phyloP scores from a whole-genome alignment of 257 asterid species.

The Eustoma russellianum region DNA sequence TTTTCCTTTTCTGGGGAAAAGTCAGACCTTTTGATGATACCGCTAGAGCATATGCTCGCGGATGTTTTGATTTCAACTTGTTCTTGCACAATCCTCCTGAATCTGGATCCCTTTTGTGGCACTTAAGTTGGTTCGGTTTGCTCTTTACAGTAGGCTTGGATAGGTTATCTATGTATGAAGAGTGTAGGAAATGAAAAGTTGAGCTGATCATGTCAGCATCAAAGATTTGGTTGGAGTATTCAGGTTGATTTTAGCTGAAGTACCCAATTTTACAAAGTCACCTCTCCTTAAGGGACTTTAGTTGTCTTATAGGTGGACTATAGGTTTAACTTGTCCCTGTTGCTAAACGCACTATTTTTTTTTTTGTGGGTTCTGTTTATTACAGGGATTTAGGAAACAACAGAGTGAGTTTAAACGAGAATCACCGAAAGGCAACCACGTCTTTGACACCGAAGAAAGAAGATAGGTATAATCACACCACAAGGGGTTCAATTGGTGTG shows the following conservation, averaged over 20 bases:
- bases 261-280: conserved; percentile 6
- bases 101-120: neutral
- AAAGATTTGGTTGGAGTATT: conserved; percentile 1
- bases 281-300: neutral
- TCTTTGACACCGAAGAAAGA: conserved; percentile 78
- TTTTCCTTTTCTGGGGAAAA: neutral
- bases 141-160: neutral
- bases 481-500: conserved; percentile 63
- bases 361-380: conserved; percentile 2
- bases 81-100: neutral
- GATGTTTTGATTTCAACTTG: neutral
- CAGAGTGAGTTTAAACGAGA: conserved; percentile 42
- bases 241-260: neutral
- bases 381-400: conserved; percentile 57
- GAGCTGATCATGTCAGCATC: neutral
- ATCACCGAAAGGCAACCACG: conserved; percentile 31
- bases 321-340: too few species aligned
- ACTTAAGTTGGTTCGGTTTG: too few species aligned
- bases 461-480: conserved; percentile 60
- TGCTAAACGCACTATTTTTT: neutral
- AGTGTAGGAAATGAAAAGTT: too few species aligned
- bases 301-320: neutral
- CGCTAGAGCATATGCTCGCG: neutral
- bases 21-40: conserved; percentile 1
- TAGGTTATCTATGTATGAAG: too few species aligned